Evolutionary conservation across 169 alveolate species (phyloP).

Genomic region (Amoebophrya sp.): DNA sequence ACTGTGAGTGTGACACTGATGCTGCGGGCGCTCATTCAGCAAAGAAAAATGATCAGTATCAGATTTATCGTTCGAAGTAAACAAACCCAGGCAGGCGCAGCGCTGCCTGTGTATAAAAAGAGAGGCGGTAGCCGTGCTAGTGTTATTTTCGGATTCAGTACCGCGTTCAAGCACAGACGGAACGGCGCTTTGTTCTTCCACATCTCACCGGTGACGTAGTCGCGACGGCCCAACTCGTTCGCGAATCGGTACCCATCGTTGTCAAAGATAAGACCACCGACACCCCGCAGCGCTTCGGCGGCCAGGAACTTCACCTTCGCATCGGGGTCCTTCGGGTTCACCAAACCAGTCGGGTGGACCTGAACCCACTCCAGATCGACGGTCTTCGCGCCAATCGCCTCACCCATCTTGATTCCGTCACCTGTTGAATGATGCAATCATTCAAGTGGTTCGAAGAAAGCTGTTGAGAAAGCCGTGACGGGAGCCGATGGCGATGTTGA

Average conservation of each 20-base stretch:
- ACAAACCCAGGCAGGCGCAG: no score
- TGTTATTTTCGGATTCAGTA: no score
- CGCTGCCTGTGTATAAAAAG: not conserved
- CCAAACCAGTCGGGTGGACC: conserved; percentile 51
- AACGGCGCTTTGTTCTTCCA: conserved; percentile 40
- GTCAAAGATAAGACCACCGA: conserved; percentile 38
- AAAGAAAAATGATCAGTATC: not conserved
- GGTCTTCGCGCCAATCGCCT: conserved; percentile 40
- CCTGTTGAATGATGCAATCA: conserved; percentile 15
- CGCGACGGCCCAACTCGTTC: conserved; percentile 43
- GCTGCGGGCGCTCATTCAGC: not conserved
- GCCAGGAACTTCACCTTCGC: conserved; percentile 38
- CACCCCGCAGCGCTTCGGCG: conserved; percentile 41
- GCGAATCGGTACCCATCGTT: conserved; percentile 43
- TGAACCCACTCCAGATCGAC: conserved; percentile 43
- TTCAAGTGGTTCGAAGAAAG: no score
- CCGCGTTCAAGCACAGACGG: conserved; percentile 35
- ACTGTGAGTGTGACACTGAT: not conserved
- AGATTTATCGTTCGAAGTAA: no score
- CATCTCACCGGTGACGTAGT: conserved; percentile 40
- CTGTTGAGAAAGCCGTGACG: no score
- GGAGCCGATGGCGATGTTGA: no score
- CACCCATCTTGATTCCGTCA: conserved; percentile 43
- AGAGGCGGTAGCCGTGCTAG: not conserved
- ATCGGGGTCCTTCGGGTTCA: conserved; percentile 42